Evolutionary conservation across 768 basidiomycete species (phyloP).

Genomic region (Pulveroboletus sp.): DNA sequence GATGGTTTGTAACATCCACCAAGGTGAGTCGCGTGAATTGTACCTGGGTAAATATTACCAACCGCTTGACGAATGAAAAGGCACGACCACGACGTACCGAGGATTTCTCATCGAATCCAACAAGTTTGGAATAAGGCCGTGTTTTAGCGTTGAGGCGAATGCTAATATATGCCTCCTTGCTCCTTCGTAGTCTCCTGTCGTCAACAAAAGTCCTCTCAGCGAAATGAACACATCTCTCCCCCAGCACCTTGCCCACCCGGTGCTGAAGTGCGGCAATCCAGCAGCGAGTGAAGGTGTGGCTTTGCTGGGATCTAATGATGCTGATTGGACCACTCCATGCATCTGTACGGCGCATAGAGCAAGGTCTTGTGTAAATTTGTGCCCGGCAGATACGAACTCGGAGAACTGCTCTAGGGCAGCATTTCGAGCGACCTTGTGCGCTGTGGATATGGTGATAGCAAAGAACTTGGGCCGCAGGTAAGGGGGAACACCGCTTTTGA

Average conservation of each 20-base stretch:
- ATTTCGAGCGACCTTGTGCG: slow-evolving; percentile 86
- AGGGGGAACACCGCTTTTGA: slow-evolving; percentile 68
- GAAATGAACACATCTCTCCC: slow-evolving; percentile 95
- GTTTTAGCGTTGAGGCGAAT: slow-evolving; percentile 89
- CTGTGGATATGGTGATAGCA: slow-evolving; percentile 82
- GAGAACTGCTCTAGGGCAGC: slow-evolving; percentile 84
- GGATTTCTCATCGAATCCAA: slow-evolving; percentile 85
- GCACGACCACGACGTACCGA: slow-evolving; percentile 42
- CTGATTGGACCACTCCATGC: slow-evolving; percentile 86
- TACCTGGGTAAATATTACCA: slow-evolving; percentile 44
- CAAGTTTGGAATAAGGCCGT: slow-evolving; percentile 94
- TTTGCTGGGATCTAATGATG: slow-evolving; percentile 74
- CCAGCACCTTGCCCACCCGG: slow-evolving; percentile 96
- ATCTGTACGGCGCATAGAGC: slow-evolving; percentile 84
- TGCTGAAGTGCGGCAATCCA: slow-evolving; percentile 89
- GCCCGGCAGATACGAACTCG: slow-evolving; percentile 80
- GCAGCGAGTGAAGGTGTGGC: slow-evolving; percentile 84
- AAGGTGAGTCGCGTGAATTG: slow-evolving; percentile 96
- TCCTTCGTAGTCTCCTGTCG: slow-evolving; percentile 82
- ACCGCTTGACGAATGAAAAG: neutral
- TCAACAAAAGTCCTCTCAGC: slow-evolving; percentile 85
- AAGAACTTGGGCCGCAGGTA: slow-evolving; percentile 97
- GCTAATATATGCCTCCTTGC: slow-evolving; percentile 89
- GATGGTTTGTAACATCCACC: slow-evolving; percentile 99
- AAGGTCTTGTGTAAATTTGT: slow-evolving; percentile 85